Evolutionary conservation across 2,329 filamentous ascomycete genomes (phyloP).

Genomic region (Fusarium zealandicum): DNA sequence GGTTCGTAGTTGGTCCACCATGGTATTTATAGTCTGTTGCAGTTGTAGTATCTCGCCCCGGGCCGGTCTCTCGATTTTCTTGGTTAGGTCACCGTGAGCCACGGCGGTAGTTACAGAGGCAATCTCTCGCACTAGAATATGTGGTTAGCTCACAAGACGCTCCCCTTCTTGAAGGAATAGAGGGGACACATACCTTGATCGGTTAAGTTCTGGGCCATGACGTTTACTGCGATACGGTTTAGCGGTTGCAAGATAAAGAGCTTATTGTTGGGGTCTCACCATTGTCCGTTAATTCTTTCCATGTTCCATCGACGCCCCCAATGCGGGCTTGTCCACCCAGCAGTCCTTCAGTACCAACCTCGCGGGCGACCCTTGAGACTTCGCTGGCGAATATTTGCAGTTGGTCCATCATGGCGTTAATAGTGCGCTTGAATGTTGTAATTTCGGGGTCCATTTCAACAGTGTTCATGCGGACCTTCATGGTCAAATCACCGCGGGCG

Average conservation of each 20-base stretch:
- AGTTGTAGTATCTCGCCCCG: constrained; percentile 83
- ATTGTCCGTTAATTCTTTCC: constrained; percentile 95
- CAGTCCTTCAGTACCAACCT: constrained; percentile 95
- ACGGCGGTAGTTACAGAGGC: constrained; percentile 85
- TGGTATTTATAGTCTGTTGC: constrained; percentile 87
- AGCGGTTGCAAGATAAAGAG: constrained; percentile 12
- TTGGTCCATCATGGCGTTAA: constrained; percentile 99
- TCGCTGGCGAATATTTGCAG: constrained; percentile 96
- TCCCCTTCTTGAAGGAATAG: no score
- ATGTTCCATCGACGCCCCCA: constrained; percentile 92
- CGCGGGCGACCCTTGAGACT: constrained; percentile 90
- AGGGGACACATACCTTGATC: constrained; percentile 64
- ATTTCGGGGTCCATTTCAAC: constrained; percentile 99
- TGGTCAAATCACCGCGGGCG: constrained; percentile 92
- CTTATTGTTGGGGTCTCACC: constrained; percentile 52
- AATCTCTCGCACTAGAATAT: constrained; percentile 73
- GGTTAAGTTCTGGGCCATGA: constrained; percentile 84
- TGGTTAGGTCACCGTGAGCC: constrained; percentile 81
- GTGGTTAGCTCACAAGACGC: constrained; percentile 18
- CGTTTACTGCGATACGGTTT: constrained; percentile 65
- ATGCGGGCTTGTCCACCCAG: constrained; percentile 94
- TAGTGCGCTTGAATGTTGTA: constrained; percentile 95
- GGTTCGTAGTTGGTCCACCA: constrained; percentile 85
- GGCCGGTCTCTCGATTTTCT: constrained; percentile 83
- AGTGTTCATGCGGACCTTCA: constrained; percentile 94